A percentile compares a stretch with the other conserved stretches of the same genome.
phyloP scores from a whole-genome alignment of 108 stramenopile genomes.

The Fragilaria radians region DNA sequence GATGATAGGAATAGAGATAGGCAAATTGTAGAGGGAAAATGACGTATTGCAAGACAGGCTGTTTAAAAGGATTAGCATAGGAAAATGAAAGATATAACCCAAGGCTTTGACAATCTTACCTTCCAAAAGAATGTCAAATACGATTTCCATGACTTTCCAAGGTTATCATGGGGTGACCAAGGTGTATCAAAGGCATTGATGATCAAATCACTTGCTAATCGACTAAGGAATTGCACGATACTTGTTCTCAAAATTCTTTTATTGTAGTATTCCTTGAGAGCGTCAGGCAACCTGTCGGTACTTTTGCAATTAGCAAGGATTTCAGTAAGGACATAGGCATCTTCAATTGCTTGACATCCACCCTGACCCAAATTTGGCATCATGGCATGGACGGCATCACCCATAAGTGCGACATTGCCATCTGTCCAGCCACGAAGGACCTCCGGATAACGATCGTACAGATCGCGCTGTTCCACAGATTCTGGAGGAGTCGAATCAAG shows the following conservation, averaged over 20 bases:
- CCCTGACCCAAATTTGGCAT: slow-evolving; percentile 98
- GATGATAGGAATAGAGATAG: slow-evolving; percentile 82
- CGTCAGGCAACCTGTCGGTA: slow-evolving; percentile 58
- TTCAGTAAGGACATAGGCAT: slow-evolving; percentile 90
- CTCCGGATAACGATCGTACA: slow-evolving; percentile 92
- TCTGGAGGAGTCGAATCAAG: slow-evolving; percentile 90
- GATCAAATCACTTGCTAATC: slow-evolving; percentile 91
- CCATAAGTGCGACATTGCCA: slow-evolving; percentile 89
- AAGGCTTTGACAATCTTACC: slow-evolving; percentile 5
- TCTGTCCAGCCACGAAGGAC: slow-evolving; percentile 88
- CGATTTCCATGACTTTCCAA: slow-evolving; percentile 84
- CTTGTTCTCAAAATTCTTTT: slow-evolving; percentile 86
- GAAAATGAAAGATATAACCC: neutral
- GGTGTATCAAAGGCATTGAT: slow-evolving; percentile 94
- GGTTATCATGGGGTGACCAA: slow-evolving; percentile 82
- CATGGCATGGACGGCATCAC: slow-evolving; percentile 95
- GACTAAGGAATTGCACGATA: slow-evolving; percentile 85
- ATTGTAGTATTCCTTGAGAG: slow-evolving; percentile 85
- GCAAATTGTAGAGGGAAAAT: slow-evolving; percentile 90
- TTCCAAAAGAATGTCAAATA: slow-evolving; percentile 93
- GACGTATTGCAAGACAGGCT: slow-evolving; percentile 74
- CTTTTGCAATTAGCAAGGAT: slow-evolving; percentile 65
- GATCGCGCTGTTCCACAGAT: slow-evolving; percentile 92
- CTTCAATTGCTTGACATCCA: slow-evolving; percentile 96
- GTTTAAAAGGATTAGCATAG: neutral